A percentile compares a stretch with the other conserved stretches of the same genome.
Conservation (phyloP, 495 filamentous ascomycete genomes). For the Penicillium angulare region DNA sequence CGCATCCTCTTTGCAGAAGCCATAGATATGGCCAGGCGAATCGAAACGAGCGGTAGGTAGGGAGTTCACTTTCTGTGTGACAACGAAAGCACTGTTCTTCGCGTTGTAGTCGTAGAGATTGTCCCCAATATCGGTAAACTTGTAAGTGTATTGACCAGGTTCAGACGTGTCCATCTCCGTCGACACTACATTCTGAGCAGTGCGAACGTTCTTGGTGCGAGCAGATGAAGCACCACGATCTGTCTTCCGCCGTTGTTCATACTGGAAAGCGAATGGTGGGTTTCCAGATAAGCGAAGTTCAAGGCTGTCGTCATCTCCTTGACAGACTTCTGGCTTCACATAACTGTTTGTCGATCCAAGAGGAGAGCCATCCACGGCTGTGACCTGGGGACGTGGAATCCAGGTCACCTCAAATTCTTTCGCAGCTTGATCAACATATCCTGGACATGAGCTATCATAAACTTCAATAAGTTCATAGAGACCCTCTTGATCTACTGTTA, state of each 20-base stretch:
- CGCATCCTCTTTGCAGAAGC: conserved; percentile 85
- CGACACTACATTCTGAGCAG: conserved; percentile 66
- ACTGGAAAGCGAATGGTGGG: conserved; percentile 81
- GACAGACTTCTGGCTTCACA: conserved; percentile 79
- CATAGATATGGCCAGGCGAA: conserved; percentile 90
- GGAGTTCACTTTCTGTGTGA: conserved; percentile 79
- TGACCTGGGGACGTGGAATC: conserved; percentile 75
- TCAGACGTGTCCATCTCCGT: conserved; percentile 81
- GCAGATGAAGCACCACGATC: conserved; percentile 59
- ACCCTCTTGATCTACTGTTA: conserved; percentile 65
- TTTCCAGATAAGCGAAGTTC: conserved; percentile 76
- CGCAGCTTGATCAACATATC: conserved; percentile 68
- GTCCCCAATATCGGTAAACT: conserved; percentile 76
- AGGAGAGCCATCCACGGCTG: conserved; percentile 59
- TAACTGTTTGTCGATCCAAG: conserved; percentile 51
- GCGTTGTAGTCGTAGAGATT: conserved; percentile 76
- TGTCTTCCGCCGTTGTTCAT: conserved; percentile 69
- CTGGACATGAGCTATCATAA: conserved; percentile 74
- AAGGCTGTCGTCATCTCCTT: conserved; percentile 87
- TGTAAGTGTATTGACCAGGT: conserved; percentile 81
- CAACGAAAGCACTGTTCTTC: conserved; percentile 56
- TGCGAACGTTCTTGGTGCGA: conserved; percentile 64
- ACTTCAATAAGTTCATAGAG: conserved; percentile 77
- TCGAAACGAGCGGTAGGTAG: conserved; percentile 77
- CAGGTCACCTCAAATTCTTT: conserved; percentile 77